These are phyloP conservation scores for Wolfiporia cocos DNA, from an alignment of 1,284 basidiomycete genomes.

Conservation along the genomic window DNA sequence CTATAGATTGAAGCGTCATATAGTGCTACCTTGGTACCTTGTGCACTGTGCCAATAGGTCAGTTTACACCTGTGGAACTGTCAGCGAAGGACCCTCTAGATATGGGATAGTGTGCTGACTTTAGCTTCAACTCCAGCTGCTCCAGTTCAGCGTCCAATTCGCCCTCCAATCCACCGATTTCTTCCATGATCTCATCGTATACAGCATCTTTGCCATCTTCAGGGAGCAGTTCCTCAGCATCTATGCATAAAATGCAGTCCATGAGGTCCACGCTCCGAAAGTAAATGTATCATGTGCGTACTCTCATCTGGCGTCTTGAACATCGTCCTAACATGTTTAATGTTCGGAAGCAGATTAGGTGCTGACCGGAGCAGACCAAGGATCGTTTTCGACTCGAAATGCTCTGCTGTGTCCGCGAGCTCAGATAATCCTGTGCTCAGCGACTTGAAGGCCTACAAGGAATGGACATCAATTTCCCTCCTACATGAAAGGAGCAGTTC, in stretches of 20 bases:
- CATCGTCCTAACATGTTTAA: slow-evolving; percentile 72
- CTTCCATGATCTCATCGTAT: slow-evolving; percentile 72
- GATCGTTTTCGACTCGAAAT: slow-evolving; percentile 75
- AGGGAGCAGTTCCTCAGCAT: slow-evolving; percentile 66
- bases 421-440: slow-evolving; percentile 61
- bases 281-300: slow-evolving; percentile 21
- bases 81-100: not conserved
- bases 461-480: too few relatives aligned
- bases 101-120: slow-evolving; percentile 31
- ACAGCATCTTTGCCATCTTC: slow-evolving; percentile 76
- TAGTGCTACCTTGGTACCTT: slow-evolving; percentile 65
- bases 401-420: slow-evolving; percentile 61
- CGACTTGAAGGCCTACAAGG: slow-evolving; percentile 66
- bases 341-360: slow-evolving; percentile 67
- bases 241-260: slow-evolving; percentile 32
- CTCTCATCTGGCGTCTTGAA: slow-evolving; percentile 65
- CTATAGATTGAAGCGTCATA: not conserved
- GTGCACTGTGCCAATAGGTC: slow-evolving; percentile 79
- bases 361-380: slow-evolving; percentile 71
- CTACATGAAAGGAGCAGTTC: too few relatives aligned
- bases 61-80: slow-evolving; percentile 40
- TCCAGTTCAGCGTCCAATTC: slow-evolving; percentile 64
- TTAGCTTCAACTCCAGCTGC: slow-evolving; percentile 52
- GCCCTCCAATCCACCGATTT: slow-evolving; percentile 64
- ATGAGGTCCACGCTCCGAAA: too few relatives aligned